phyloP scores from a whole-genome alignment of 208 protist genomes.

The Herpetomonas samuelpessoai region DNA sequence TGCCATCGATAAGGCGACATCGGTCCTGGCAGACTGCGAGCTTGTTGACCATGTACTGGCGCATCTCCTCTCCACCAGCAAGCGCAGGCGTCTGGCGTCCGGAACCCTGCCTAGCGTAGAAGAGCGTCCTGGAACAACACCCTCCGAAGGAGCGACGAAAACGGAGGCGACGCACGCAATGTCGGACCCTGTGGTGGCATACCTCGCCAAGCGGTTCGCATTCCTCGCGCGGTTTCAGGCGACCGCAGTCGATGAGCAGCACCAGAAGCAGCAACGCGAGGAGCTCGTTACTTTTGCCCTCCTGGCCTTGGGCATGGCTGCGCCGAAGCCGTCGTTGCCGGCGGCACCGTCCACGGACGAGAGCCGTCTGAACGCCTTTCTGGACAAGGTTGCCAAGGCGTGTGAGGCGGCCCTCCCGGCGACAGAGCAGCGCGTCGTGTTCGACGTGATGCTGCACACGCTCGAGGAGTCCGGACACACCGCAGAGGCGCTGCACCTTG shows the following conservation, averaged over 20 bases:
- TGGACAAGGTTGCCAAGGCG: conserved; percentile 23
- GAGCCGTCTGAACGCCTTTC: conserved; percentile 23
- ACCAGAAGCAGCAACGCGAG: neutral
- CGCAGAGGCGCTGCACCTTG: conserved; percentile 77
- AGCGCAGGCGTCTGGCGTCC: neutral
- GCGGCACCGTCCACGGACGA: conserved; percentile 2
- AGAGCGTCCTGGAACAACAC: neutral
- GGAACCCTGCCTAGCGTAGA: neutral
- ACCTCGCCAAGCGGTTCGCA: conserved; percentile 9
- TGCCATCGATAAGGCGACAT: conserved; percentile 24
- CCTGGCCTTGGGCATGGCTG: conserved; percentile 13
- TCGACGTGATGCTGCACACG: conserved; percentile 49
- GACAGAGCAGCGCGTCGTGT: conserved; percentile 35
- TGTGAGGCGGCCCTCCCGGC: conserved; percentile 16
- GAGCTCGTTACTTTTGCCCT: conserved; percentile 28
- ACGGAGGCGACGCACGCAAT: neutral
- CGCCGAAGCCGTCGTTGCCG: conserved; percentile 12
- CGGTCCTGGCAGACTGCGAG: conserved; percentile 56
- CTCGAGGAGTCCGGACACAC: conserved; percentile 84
- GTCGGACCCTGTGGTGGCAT: neutral
- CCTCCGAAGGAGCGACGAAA: neutral
- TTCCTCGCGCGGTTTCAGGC: conserved; percentile 7
- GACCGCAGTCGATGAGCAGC: neutral
- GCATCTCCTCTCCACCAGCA: neutral
- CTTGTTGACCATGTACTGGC: conserved; percentile 48